Evolutionary conservation across 2,329 filamentous ascomycete species (phyloP), one percentile per base, ranked within the genome.

Genomic region (Fusarium tanahbumbuense): DNA sequence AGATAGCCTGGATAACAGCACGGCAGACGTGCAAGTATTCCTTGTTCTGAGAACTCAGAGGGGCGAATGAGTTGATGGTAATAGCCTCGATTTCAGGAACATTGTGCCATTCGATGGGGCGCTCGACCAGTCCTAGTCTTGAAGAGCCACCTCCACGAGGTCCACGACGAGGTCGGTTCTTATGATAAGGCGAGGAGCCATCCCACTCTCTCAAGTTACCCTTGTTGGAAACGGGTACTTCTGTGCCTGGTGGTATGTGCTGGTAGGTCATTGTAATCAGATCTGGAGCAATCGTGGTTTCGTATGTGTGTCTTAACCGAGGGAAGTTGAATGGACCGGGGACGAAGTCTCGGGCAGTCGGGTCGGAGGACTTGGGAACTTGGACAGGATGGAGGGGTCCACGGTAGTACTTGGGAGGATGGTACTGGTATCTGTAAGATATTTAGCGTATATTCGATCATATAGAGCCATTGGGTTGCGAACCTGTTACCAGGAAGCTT

Each of bases 341-440:
- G 27, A 92, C 86, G 80, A 96, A 99, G 77, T 93, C 86, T 78
- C 96, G 92, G 63, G 96, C 97, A 28, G 91, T 88, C 1, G 94
- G 94, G 76, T 98, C 93, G 68, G 94, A 96, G 54, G 90, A 88
- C 41, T 90, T 87, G n/a, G 93, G 95, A 63, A 93, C 92, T 83
- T 97, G 93, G 76, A 98, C 90, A 53, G 96, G 96, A 79, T 98
- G 94, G 25, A 98, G 86, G 70, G 94, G 94, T 60, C 96, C 96
- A 76, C 95, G 93, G 81, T 97, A 91, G 87, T 94, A 99, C 83
- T 95, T 96, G 69, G 96, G 96, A 53, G 95, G 91, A 71, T 94
- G 93, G 81, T 92, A 98, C 82, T 97, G 93, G 83, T 98, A 99
- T 86, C 95, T 97, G 67, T 58, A n/a, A 12, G 41, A 44, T 65